Base-by-base conservation (phyloP, 163 green algal species). In the Scenedesmus sp. region DNA sequence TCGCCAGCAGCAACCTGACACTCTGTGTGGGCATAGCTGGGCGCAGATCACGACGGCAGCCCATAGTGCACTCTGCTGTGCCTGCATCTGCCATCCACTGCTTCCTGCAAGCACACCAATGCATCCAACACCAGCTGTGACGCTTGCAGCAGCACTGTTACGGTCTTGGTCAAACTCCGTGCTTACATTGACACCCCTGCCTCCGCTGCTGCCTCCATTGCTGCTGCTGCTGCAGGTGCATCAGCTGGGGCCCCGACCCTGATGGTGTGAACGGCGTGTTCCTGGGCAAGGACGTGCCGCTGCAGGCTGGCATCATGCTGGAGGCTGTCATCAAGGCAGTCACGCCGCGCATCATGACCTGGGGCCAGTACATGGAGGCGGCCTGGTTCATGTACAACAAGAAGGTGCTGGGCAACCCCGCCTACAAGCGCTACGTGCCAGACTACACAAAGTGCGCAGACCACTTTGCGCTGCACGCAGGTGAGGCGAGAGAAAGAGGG, bases 181-280 rank as follows among this genome's bases (percentile, higher is more conserved):
- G 77, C 77, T 85, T 10, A 57, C 15, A 7, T 9, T 5, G 52
- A 79, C 70, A 10, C 70, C 15, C 70, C 66, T 34, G 66, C 66
- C 18, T 9, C 66, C 23, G 64, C 84, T 79, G 62, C 54, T 81
- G 60, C 60, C 81, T 26, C 57, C 34, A 46, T 46, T 20, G 59
- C 23, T 60, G 52, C 10, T 90, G 16, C 23, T 8, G 70, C 26
- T 79, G 34, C 82, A 89, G 93, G 62, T 96, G 92, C 84, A 96
- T 96, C 93, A 88, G 86, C 89, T 96, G 92, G 92, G 86, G 89
- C 3, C 94, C 94, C 0, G 94, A 96, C 84, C 55, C 66, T 56
- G 91, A 95, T n/a, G 95, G 95, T 57, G 91, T 96, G 86, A 96
- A 96, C 90, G 95, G 95, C 67, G 94, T 96, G 83, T 96, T 91